Base-by-base conservation (phyloP, 2,329 filamentous ascomycete species). In the Rhytidhysteron rufulum region DNA sequence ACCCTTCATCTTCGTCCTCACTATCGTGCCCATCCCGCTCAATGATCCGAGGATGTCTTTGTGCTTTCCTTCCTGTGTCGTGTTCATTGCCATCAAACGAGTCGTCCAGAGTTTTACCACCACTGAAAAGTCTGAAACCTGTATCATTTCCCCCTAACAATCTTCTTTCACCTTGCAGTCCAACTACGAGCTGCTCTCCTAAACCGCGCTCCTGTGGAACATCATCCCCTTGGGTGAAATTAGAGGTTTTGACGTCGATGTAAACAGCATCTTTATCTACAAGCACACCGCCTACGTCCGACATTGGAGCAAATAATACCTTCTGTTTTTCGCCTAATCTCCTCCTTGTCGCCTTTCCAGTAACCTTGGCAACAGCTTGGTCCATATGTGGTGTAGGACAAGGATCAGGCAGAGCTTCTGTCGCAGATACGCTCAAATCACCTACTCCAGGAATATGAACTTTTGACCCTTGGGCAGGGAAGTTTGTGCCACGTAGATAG, bases 201-300 rank as follows among this genome's bases (percentile, higher is more conserved):
- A 97, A 77, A n/a, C 93, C 93, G 33, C 88, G 81, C 53, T 95
- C 86, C 21, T 77, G 77, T 27, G 80, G 70, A 11, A 74, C 73
- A 4, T 77, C 77, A 1, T 69, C 77, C 9, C 87, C 82, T 2
- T 68, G 67, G 46, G 82, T 72, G 50, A 98, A 96, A 4, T 80
- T 94, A 20, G 76, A 72, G 11, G 78, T 80, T 60, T 83, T 85
- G 31, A 85, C 69, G 55, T 85, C 80, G 47, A 85, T 96, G 71
- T 95, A 98, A 27, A 98, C 90, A 6, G 91, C 90, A 67, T 98
- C 93, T 45, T 95, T 95, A 52, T 98, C 93, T 37, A 98, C 91
- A 60, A 97, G 83, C 10, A 98, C 80, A 55, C 93, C 93, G 50
- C 90, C 94, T 24, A 95, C 89, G 67, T 98, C 93, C 19, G 90